phyloP scores from a whole-genome alignment of 108 stramenopile species.

The Cyclotella atomus region DNA sequence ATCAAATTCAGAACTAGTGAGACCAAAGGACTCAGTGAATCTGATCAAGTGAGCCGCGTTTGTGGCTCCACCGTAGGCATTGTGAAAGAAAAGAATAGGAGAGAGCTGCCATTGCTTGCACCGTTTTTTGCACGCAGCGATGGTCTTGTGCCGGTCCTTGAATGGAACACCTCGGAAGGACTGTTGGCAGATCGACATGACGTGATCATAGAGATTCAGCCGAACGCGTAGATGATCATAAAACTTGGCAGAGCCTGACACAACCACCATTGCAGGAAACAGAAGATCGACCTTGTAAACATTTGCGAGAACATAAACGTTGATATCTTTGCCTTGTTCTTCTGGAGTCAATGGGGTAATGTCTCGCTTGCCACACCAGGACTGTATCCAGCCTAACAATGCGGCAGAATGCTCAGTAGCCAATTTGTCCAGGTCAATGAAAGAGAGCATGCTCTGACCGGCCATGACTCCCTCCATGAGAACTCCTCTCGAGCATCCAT shows the following conservation, averaged over 20 bases:
- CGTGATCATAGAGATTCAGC: neutral
- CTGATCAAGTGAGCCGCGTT: neutral
- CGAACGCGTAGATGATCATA: neutral
- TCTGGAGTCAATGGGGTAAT: neutral
- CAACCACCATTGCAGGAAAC: neutral
- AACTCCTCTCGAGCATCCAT: conserved; percentile 29
- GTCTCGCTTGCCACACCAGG: neutral
- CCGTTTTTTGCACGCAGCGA: neutral
- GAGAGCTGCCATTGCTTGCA: neutral
- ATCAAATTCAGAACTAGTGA: neutral
- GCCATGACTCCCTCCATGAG: conserved; percentile 24
- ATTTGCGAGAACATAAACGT: neutral
- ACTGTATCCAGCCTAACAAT: conserved; percentile 20
- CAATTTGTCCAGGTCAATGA: conserved; percentile 1
- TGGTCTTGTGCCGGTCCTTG: no score
- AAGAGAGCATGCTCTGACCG: conserved; percentile 9
- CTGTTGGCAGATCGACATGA: neutral
- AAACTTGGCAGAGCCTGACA: neutral
- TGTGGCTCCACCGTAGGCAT: neutral
- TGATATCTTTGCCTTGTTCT: neutral
- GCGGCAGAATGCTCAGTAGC: conserved; percentile 25
- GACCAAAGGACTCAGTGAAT: neutral
- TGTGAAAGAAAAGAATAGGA: neutral
- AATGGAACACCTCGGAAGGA: neutral
- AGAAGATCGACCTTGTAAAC: neutral